Conservation (phyloP, 2,329 filamentous ascomycete genomes). For the Colletotrichum sp. region DNA sequence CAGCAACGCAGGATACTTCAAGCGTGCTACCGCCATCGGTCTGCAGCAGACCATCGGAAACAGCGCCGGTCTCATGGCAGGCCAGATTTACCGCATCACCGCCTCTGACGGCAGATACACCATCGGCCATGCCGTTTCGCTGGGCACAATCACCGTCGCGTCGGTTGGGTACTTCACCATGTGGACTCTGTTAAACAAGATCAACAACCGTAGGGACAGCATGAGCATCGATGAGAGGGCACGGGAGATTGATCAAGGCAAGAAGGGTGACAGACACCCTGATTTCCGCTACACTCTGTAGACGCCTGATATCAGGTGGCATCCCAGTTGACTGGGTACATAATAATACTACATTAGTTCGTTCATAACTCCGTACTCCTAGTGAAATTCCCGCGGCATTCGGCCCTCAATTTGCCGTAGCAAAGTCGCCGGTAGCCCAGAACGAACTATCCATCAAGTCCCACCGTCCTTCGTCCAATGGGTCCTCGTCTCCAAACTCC, state of each 20-base stretch:
- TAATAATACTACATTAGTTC: not conserved
- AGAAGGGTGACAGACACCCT: slow-evolving; percentile 14
- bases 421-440: not conserved
- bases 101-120: slow-evolving; percentile 8
- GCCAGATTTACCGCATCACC: slow-evolving; percentile 34
- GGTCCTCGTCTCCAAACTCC: slow-evolving; percentile 1
- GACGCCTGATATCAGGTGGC: not conserved
- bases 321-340: not conserved
- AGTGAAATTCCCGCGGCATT: not conserved
- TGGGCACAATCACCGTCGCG: slow-evolving; percentile 11
- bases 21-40: slow-evolving; percentile 50
- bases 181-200: not conserved
- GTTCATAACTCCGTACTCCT: not conserved
- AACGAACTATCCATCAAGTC: not conserved
- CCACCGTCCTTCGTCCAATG: not conserved
- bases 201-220: slow-evolving; percentile 1
- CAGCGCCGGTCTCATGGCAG: slow-evolving; percentile 47
- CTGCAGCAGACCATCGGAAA: slow-evolving; percentile 39
- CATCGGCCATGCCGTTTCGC: slow-evolving; percentile 12
- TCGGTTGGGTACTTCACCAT: slow-evolving; percentile 7
- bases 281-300: slow-evolving; percentile 17
- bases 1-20: slow-evolving; percentile 49
- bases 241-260: slow-evolving; percentile 8
- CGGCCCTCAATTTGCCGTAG: not conserved
- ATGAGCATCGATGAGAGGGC: slow-evolving; percentile 16